Base-by-base conservation (phyloP, 306 rosid species). In the Fagus sylvatica region DNA sequence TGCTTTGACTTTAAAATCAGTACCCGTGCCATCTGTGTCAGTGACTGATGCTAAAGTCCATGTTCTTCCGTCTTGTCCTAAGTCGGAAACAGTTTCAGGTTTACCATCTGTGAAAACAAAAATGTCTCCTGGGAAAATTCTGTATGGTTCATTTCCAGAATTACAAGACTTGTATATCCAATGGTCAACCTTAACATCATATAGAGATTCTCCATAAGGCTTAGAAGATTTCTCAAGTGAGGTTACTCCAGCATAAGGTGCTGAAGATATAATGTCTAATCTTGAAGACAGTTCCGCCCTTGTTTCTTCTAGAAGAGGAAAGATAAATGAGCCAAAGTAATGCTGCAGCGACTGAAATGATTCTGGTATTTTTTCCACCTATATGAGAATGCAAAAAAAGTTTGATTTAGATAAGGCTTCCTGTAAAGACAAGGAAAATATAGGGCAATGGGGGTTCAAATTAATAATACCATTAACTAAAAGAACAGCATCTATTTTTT, bases 261-360 rank as follows among this genome's bases (percentile, higher is more conserved):
- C 85, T 71, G 55, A 57, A 6, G 78, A 32, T 28, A 93, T 69
- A 6, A 70, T 70, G 40, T 89, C 91, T 93, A 93, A 78, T 65
- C 87, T 83, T 0, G 90, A 83, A 48, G 81, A 72, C 33, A 90
- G 30, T 1, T 85, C 69, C 3, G 90, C 90, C 59, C 96, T 67
- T 12, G 90, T 85, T 73, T 93, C 93, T 65, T 93, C 96, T 81
- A 93, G 49, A 12, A 93, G 84, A 1, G 92, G 88, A 77, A 84
- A 76, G 40, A 74, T 65, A 53, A 62, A 90, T 17, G 89, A 90
- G 7, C 70, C 80, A 57, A 87, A 82, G 78, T 89, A 93, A 8
- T 83, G 85, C 34, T 34, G 7, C 71, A 77, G 78, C 0, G 93
- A 87, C 3, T 60, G 17, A 71, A 90, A 93, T 17, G 84, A 68